A percentile compares a stretch with the other conserved stretches of the same genome.
Evolutionary conservation across 495 filamentous ascomycete species (phyloP).

Genomic region (Penicillium turbatum): DNA sequence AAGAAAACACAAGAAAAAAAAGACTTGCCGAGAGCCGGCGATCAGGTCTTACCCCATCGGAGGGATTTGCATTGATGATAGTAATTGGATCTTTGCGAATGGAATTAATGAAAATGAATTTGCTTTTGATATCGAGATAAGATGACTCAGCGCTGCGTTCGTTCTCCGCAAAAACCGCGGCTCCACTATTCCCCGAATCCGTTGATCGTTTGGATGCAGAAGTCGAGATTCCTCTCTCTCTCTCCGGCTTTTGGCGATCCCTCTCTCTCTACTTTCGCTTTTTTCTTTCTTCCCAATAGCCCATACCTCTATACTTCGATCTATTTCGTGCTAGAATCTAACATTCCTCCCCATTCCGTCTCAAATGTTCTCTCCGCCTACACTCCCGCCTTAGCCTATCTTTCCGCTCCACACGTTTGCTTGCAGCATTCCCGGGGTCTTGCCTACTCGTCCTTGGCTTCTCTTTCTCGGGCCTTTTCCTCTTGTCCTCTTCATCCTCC

Average conservation of each 20-base stretch:
- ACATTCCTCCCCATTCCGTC: constrained; percentile 1
- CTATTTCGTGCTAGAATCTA: not conserved
- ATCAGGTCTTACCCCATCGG: constrained; percentile 13
- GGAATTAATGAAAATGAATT: not conserved
- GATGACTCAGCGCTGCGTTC: constrained; percentile 16
- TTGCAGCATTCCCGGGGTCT: constrained; percentile 10
- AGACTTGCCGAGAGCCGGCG: constrained; percentile 20
- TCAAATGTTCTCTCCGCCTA: constrained; percentile 11
- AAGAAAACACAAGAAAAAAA: no score
- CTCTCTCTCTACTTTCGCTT: not conserved
- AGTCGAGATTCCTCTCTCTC: constrained; percentile 17
- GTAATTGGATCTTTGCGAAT: not conserved
- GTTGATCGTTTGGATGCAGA: constrained; percentile 21
- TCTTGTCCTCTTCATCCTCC: constrained; percentile 18
- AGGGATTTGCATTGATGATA: not conserved
- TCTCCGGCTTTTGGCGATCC: not conserved
- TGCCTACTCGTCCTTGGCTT: constrained; percentile 7
- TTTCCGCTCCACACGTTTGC: constrained; percentile 9
- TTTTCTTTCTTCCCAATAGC: not conserved
- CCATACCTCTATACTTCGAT: not conserved
- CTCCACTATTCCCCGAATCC: constrained; percentile 37
- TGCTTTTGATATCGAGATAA: not conserved
- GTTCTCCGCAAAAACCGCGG: constrained; percentile 30
- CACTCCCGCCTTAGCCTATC: constrained; percentile 8
- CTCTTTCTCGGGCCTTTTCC: constrained; percentile 11